Percentiles rank a stretch among this genome's conserved stretches.
Evolutionary conservation across 2,329 filamentous ascomycete genomes (phyloP).

Genomic region (Paraphaeosphaeria minitans): DNA sequence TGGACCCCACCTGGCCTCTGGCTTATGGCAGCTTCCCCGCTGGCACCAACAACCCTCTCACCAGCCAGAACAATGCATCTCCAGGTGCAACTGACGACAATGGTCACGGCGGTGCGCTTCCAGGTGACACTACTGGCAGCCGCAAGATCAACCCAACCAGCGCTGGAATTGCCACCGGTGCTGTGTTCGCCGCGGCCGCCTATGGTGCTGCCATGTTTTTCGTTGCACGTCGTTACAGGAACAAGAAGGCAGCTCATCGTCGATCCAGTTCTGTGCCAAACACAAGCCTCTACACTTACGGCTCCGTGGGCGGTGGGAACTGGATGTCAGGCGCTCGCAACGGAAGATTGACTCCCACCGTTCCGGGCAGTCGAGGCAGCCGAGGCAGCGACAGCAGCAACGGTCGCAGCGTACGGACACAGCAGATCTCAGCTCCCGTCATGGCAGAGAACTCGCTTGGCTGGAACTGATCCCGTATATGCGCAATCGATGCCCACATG

Average conservation of each 20-base stretch:
- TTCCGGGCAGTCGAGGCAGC: conserved; percentile 51
- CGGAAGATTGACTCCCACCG: conserved; percentile 38
- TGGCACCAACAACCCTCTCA: conserved; percentile 34
- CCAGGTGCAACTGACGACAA: conserved; percentile 41
- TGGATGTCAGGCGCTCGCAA: conserved; percentile 54
- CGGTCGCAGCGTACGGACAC: conserved; percentile 66
- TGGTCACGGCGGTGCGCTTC: conserved; percentile 55
- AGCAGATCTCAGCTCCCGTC: conserved; percentile 85
- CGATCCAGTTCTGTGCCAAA: conserved; percentile 77
- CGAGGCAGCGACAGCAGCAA: conserved; percentile 63
- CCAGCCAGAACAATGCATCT: conserved; percentile 47
- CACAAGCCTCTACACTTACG: conserved; percentile 60
- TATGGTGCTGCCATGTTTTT: conserved; percentile 96
- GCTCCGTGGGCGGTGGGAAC: conserved; percentile 47
- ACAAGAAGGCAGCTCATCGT: conserved; percentile 77
- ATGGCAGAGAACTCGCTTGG: conserved; percentile 94
- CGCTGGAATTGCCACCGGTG: conserved; percentile 74
- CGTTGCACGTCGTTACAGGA: conserved; percentile 86
- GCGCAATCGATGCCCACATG: conserved; percentile 10
- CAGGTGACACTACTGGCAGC: conserved; percentile 56
- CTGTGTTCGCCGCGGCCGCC: conserved; percentile 77
- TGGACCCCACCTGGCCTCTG: conserved; percentile 83
- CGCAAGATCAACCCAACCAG: conserved; percentile 68
- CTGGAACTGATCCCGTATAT: conserved; percentile 72
- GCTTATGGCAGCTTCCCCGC: conserved; percentile 54